phyloP scores from a whole-genome alignment of 306 rosid species.

The Begonia loranthoides region DNA sequence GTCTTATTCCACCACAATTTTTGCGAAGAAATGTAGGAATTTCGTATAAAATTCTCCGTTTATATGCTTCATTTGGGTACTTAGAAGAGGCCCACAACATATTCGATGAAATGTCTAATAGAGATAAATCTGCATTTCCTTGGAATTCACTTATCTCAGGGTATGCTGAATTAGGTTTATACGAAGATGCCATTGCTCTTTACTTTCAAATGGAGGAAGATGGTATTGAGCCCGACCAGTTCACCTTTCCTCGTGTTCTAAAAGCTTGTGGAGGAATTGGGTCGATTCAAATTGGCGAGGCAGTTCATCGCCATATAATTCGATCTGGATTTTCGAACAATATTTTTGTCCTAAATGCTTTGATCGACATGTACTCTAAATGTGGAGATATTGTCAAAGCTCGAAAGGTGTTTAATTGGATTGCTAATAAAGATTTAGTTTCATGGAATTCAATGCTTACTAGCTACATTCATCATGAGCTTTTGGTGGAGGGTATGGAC shows the following conservation, averaged over 20 bases:
- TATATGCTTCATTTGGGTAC: conserved; percentile 47
- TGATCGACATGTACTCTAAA: conserved; percentile 78
- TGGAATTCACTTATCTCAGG: conserved; percentile 91
- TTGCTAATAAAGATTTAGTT: conserved; percentile 39
- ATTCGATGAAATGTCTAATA: conserved; percentile 67
- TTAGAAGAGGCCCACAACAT: conserved; percentile 52
- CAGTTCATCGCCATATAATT: conserved; percentile 51
- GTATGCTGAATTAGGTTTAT: conserved; percentile 43
- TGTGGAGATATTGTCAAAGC: conserved; percentile 90
- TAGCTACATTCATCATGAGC: conserved; percentile 54
- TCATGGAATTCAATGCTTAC: conserved; percentile 88
- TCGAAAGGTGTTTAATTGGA: conserved; percentile 41
- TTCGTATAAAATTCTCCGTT: conserved; percentile 49
- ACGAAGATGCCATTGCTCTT: conserved; percentile 74
- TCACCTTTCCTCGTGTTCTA: conserved; percentile 65
- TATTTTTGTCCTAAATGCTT: conserved; percentile 65
- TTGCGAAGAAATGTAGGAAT: conserved; percentile 50
- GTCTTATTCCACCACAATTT: conserved; percentile 37
- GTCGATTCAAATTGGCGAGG: conserved; percentile 61
- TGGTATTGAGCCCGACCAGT: conserved; percentile 53
- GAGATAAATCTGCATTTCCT: conserved; percentile 38
- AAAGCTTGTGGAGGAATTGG: conserved; percentile 81
- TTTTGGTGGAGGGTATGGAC: conserved; percentile 38
- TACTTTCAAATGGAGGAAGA: conserved; percentile 92
- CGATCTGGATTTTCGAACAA: conserved; percentile 46